phyloP scores from a whole-genome alignment of 495 filamentous ascomycete genomes.

The Penicillium atrosanguineum region DNA sequence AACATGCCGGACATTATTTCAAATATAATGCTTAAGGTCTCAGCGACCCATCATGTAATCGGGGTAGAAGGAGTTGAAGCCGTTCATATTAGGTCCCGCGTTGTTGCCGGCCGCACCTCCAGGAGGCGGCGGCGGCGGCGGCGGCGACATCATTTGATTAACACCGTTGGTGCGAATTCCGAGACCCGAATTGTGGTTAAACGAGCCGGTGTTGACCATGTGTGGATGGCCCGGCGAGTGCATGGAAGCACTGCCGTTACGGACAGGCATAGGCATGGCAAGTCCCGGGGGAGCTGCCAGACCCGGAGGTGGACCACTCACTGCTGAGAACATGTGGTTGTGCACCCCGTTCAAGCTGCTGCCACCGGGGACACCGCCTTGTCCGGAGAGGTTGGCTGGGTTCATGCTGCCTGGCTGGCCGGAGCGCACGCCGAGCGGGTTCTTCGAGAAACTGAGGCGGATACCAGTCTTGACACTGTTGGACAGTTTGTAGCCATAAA shows the following conservation, averaged over 20 bases:
- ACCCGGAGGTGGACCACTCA: conserved; percentile 73
- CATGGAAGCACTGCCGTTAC: conserved; percentile 33
- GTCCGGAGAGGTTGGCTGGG: conserved; percentile 48
- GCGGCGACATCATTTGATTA: conserved; percentile 45
- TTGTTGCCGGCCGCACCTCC: conserved; percentile 39
- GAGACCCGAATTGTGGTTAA: conserved; percentile 43
- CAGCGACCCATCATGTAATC: conserved; percentile 63
- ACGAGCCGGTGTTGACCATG: conserved; percentile 37
- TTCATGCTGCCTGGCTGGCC: conserved; percentile 61
- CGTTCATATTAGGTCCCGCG: conserved; percentile 40
- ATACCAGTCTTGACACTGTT: conserved; percentile 97
- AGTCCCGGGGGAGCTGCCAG: conserved; percentile 69
- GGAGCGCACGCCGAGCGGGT: conserved; percentile 88
- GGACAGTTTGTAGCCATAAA: conserved; percentile 84
- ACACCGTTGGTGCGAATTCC: conserved; percentile 43
- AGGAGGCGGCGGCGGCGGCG: conserved; percentile 24
- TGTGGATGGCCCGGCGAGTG: conserved; percentile 34
- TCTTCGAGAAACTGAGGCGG: conserved; percentile 97
- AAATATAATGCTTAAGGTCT: conserved; percentile 23
- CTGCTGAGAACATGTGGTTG: conserved; percentile 63
- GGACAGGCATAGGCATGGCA: conserved; percentile 36
- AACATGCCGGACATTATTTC: conserved; percentile 50
- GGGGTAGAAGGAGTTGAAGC: conserved; percentile 49
- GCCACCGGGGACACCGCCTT: conserved; percentile 43
- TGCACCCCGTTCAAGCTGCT: conserved; percentile 57